phyloP scores from a whole-genome alignment of 228 moss, liverwort and hornwort species.

The Sphagnum magellanicum region DNA sequence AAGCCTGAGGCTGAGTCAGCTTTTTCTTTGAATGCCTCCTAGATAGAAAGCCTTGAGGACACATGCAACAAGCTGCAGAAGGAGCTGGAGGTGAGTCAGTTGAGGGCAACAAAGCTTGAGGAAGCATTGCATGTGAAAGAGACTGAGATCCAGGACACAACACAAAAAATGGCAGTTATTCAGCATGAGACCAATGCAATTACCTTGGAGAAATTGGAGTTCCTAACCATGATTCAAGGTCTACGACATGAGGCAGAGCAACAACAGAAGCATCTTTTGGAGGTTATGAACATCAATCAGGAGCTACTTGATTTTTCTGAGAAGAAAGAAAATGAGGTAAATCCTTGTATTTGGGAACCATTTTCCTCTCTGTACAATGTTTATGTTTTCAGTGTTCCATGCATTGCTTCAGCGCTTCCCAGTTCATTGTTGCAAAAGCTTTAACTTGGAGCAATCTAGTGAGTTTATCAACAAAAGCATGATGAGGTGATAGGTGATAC shows the following conservation, averaged over 20 bases:
- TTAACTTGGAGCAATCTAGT: too few species aligned
- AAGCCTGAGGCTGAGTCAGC: too few species aligned
- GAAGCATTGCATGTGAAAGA: slow-evolving; percentile 17
- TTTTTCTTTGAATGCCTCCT: not conserved
- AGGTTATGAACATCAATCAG: slow-evolving; percentile 40
- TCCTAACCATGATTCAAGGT: slow-evolving; percentile 14
- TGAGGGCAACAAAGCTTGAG: slow-evolving; percentile 13
- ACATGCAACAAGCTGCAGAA: slow-evolving; percentile 11
- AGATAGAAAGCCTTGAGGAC: slow-evolving; percentile 19
- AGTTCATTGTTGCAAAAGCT: too few species aligned
- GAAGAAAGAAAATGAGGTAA: slow-evolving; percentile 43
- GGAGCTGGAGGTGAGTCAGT: slow-evolving; percentile 20
- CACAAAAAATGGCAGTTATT: slow-evolving; percentile 7
- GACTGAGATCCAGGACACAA: slow-evolving; percentile 17
- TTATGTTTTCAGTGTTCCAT: too few species aligned
- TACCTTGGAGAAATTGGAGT: slow-evolving; percentile 20
- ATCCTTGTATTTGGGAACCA: too few species aligned
- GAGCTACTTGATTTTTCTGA: slow-evolving; percentile 36
- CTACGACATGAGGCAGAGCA: slow-evolving; percentile 18
- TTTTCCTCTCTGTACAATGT: too few species aligned
- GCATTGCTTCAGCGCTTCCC: too few species aligned
- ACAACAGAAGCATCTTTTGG: slow-evolving; percentile 17
- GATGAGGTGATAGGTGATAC: too few species aligned
- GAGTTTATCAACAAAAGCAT: too few species aligned
- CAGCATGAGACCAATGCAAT: slow-evolving; percentile 10